phyloP scores from a whole-genome alignment of 1,284 basidiomycete genomes.

The Malassezia japonica region DNA sequence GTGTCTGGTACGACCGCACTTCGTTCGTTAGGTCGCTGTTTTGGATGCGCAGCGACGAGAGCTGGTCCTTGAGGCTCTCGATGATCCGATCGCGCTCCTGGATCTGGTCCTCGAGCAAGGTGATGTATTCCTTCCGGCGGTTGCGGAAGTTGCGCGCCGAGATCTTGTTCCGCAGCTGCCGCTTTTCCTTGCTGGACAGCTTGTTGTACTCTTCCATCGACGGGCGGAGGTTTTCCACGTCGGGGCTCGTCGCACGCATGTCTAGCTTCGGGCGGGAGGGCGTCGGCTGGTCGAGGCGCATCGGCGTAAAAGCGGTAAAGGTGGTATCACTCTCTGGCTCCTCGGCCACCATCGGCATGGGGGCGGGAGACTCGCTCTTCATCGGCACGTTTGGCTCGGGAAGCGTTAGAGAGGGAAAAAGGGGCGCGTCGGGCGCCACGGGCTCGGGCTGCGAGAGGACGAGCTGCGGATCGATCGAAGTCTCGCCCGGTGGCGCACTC shows the following conservation, averaged over 20 bases:
- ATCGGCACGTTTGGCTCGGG: neutral
- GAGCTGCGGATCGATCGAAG: neutral
- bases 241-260: neutral
- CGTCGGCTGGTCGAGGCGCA: conserved; percentile 16
- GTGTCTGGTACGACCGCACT: conserved; percentile 54
- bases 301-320: conserved; percentile 13
- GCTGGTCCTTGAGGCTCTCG: conserved; percentile 73
- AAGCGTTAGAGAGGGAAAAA: too few species aligned
- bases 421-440: neutral
- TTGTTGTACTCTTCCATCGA: conserved; percentile 89
- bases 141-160: conserved; percentile 88
- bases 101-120: conserved; percentile 83
- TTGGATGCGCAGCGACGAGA: conserved; percentile 67
- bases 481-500: neutral
- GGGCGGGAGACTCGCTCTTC: neutral
- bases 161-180: conserved; percentile 93
- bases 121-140: conserved; percentile 87
- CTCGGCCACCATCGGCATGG: neutral
- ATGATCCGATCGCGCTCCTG: conserved; percentile 83
- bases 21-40: conserved; percentile 62
- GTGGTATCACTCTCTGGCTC: neutral
- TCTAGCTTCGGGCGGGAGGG: neutral
- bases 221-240: conserved; percentile 50
- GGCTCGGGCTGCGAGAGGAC: neutral
- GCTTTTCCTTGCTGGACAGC: conserved; percentile 87